Evolutionary conservation across 805 yeast species (phyloP).

Genomic region (Pichia rugopelliculosa): DNA sequence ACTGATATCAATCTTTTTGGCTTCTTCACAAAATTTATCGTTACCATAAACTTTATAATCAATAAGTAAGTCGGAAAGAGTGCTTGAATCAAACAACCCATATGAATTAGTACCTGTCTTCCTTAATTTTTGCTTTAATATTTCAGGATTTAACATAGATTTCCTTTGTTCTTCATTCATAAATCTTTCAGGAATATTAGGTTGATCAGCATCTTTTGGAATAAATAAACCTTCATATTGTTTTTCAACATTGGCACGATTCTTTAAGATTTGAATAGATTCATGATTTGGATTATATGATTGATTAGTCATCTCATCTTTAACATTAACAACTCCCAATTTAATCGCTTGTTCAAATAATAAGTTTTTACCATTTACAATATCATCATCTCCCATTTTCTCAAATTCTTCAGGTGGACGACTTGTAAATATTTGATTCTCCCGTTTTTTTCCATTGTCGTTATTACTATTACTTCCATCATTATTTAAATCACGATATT

Average conservation of each 20-base stretch:
- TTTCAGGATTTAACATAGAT: conserved; percentile 5
- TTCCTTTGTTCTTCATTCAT: conserved; percentile 12
- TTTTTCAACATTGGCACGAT: conserved; percentile 18
- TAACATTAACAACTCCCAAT: conserved; percentile 20
- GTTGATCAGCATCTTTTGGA: conserved; percentile 12
- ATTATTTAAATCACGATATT: neutral
- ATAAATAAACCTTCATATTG: conserved; percentile 14
- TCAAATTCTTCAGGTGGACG: conserved; percentile 15
- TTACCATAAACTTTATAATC: conserved; percentile 15
- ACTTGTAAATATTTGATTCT: conserved; percentile 12
- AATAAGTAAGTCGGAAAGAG: conserved; percentile 17
- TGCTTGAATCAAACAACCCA: conserved; percentile 15
- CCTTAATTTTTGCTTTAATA: conserved; percentile 2
- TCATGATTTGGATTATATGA: conserved; percentile 15
- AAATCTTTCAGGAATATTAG: conserved; percentile 18
- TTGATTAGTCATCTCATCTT: conserved; percentile 7
- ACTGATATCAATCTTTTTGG: conserved; percentile 12
- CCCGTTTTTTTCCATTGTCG: neutral
- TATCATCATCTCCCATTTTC: conserved; percentile 7
- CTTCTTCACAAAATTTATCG: conserved; percentile 1
- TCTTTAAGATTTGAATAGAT: conserved; percentile 19
- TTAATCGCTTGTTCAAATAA: conserved; percentile 19
- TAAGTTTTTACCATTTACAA: neutral
- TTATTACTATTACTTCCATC: neutral
- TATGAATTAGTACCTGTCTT: conserved; percentile 8